phyloP scores from a whole-genome alignment of 257 asterid genomes.

The Rehmannia glutinosa region DNA sequence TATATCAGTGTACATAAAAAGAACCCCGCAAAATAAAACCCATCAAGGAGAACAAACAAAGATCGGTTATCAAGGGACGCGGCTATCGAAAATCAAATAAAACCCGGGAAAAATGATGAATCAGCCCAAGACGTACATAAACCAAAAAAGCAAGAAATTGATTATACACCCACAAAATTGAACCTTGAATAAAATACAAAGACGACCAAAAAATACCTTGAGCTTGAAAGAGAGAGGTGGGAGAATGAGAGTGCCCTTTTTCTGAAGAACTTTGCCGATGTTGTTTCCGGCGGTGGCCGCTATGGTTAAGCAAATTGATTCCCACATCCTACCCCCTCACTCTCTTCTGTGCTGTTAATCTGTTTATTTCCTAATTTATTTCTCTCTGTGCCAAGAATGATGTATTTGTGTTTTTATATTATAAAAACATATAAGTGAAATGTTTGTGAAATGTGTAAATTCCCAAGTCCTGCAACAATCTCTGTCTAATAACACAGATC shows the following conservation, averaged over 20 bases:
- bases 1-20: not conserved
- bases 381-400: not conserved
- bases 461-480: slow-evolving; percentile 18
- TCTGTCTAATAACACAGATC: slow-evolving; percentile 20
- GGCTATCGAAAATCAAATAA: not conserved
- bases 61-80: not conserved
- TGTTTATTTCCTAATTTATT: not conserved
- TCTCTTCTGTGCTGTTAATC: not conserved
- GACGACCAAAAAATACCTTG: slow-evolving; percentile 57
- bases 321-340: slow-evolving; percentile 67
- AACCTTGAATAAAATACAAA: not conserved
- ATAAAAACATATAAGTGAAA: too few relatives aligned
- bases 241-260: slow-evolving; percentile 96
- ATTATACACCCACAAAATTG: not conserved
- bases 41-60: not conserved
- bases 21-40: not conserved
- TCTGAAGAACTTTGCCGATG: slow-evolving; percentile 98
- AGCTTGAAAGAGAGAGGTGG: slow-evolving; percentile 97
- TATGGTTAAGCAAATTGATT: slow-evolving; percentile 73
- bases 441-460: slow-evolving; percentile 8
- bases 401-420: not conserved
- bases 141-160: too few relatives aligned
- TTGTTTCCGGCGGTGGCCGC: slow-evolving; percentile 99
- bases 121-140: too few relatives aligned
- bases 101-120: not conserved